Conservation (phyloP, 2,329 filamentous ascomycete species). For the Cadophora sp. region DNA sequence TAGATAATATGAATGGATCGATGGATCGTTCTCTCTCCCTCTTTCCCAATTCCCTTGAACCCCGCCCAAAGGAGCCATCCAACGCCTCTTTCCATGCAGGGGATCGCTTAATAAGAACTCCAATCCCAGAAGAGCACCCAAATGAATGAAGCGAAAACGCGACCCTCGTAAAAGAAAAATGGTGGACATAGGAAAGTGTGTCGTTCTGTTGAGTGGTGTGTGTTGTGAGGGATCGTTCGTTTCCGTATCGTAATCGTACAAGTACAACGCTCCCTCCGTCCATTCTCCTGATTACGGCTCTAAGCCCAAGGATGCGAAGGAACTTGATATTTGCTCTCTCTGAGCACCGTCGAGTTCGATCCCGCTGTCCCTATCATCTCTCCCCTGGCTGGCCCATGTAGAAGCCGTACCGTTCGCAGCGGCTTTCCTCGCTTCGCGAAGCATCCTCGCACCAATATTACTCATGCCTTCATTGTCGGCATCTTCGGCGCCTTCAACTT, state of each 20-base stretch:
- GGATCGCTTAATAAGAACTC: slow-evolving; percentile 1
- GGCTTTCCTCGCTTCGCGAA: slow-evolving; percentile 41
- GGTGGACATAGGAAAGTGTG: slow-evolving; percentile 31
- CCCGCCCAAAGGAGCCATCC: background rate
- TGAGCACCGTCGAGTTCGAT: slow-evolving; percentile 40
- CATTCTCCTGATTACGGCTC: slow-evolving; percentile 17
- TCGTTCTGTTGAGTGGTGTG: slow-evolving; percentile 38
- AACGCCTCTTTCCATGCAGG: slow-evolving; percentile 8
- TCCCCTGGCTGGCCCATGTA: slow-evolving; percentile 33
- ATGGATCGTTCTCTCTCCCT: background rate
- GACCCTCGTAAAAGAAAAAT: slow-evolving; percentile 8
- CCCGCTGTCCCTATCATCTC: slow-evolving; percentile 43
- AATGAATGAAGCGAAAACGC: background rate
- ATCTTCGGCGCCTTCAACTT: slow-evolving; percentile 54
- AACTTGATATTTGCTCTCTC: slow-evolving; percentile 17
- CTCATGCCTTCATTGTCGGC: slow-evolving; percentile 42
- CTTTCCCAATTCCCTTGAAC: background rate
- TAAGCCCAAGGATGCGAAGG: background rate
- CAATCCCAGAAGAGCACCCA: background rate
- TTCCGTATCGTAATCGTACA: slow-evolving; percentile 4
- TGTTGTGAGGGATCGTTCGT: slow-evolving; percentile 22
- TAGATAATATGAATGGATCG: slow-evolving; percentile 10
- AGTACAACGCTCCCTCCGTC: background rate
- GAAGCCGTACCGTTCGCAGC: slow-evolving; percentile 35
- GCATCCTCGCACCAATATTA: slow-evolving; percentile 38